Conservation (phyloP, 768 basidiomycete genomes). For the Boletus tylopilopsis region DNA sequence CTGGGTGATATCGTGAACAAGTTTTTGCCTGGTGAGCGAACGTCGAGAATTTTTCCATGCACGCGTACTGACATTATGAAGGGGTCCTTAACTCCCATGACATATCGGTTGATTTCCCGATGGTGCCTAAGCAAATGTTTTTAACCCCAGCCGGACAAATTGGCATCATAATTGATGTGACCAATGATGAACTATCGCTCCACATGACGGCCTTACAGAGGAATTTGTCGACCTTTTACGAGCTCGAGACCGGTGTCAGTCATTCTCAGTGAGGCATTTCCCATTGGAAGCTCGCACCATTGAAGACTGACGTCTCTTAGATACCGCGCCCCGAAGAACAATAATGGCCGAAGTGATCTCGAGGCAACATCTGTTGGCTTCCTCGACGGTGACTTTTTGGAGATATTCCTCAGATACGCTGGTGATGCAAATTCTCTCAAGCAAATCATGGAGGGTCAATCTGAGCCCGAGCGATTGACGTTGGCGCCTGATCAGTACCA, state of each 20-base stretch:
- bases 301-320: conserved; percentile 34
- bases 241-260: conserved; percentile 50
- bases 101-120: conserved; percentile 35
- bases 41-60: background rate
- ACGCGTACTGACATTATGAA: conserved; percentile 24
- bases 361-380: conserved; percentile 65
- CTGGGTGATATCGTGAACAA: conserved; percentile 76
- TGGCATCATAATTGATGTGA: conserved; percentile 63
- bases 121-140: conserved; percentile 63
- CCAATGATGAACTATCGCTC: conserved; percentile 45
- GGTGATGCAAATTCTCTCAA: conserved; percentile 40
- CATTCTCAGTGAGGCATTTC: conserved; percentile 53
- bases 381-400: conserved; percentile 85
- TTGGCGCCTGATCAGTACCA: conserved; percentile 36
- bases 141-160: conserved; percentile 79
- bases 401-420: conserved; percentile 51
- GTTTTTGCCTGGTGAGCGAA: conserved; percentile 57
- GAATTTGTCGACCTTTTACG: conserved; percentile 58
- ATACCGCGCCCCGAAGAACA: conserved; percentile 65
- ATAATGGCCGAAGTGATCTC: conserved; percentile 53
- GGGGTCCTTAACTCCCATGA: conserved; percentile 54
- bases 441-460: conserved; percentile 53
- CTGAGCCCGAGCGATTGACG: conserved; percentile 54
- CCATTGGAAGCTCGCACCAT: background rate
- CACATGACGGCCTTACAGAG: conserved; percentile 69